Conservation (phyloP, 805 yeast species). For the Cyberlindnera mississippiensis region DNA sequence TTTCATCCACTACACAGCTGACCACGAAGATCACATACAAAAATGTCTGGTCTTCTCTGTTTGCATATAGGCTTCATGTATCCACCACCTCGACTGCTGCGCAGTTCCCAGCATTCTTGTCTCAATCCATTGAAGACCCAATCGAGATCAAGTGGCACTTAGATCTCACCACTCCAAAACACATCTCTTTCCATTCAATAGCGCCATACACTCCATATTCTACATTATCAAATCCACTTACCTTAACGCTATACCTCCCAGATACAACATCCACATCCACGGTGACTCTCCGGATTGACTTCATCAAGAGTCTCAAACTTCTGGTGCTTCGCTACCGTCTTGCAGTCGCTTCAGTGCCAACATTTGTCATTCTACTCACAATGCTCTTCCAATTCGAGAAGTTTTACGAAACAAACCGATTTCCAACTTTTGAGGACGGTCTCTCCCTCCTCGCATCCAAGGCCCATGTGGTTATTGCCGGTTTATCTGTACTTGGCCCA, state of each 20-base stretch:
- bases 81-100: conserved; percentile 3
- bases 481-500: conserved; percentile 37
- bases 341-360: conserved; percentile 65
- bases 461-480: conserved; percentile 25
- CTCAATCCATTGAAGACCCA: conserved; percentile 63
- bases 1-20: conserved; percentile 39
- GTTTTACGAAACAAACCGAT: conserved; percentile 37
- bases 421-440: conserved; percentile 44
- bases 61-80: conserved; percentile 43
- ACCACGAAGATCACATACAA: conserved; percentile 46
- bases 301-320: conserved; percentile 58
- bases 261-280: conserved; percentile 5
- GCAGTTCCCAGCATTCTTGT: conserved; percentile 55
- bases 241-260: conserved; percentile 47
- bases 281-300: conserved; percentile 41
- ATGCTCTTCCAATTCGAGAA: conserved; percentile 50
- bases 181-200: conserved; percentile 51
- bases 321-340: conserved; percentile 76
- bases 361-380: conserved; percentile 50
- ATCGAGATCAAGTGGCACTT: conserved; percentile 80
- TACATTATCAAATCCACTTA: conserved; percentile 26
- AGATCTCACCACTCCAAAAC: conserved; percentile 39
- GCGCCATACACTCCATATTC: conserved; percentile 65
- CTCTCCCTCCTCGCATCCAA: conserved; percentile 34
- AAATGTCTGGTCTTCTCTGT: conserved; percentile 57